Conservation (phyloP, 345 rosid species). For the Eucalyptus albens region DNA sequence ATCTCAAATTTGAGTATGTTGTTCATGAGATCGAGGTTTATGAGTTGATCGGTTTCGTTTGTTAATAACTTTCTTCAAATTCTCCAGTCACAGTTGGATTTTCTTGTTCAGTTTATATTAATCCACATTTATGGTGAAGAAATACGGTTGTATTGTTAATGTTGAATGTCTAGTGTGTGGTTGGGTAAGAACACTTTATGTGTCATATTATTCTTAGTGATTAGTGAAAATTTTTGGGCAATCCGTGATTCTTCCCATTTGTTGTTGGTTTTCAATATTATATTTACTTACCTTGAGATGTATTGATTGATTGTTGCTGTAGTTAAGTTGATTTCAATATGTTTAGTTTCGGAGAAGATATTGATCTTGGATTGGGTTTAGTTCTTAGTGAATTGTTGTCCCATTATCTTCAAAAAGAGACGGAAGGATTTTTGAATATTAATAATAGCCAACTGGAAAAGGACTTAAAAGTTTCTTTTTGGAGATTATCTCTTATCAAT, state of each 20-base stretch:
- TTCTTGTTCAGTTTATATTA: too few relatives aligned
- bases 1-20: too few relatives aligned
- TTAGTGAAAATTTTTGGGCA: too few relatives aligned
- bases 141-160: rapidly evolving
- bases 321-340: rapidly evolving
- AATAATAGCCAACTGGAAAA: not conserved
- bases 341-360: too few relatives aligned
- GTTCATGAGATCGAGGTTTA: rapidly evolving
- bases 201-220: too few relatives aligned
- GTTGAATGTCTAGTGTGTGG: rapidly evolving
- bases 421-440: rapidly evolving
- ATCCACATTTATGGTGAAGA: rapidly evolving
- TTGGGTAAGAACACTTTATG: too few relatives aligned
- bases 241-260: rapidly evolving
- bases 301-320: rapidly evolving
- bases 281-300: rapidly evolving
- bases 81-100: rapidly evolving
- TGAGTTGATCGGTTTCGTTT: too few relatives aligned
- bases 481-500: not conserved
- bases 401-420: rapidly evolving
- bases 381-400: rapidly evolving
- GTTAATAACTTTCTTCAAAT: too few relatives aligned
- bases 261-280: too few relatives aligned
- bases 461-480: rapidly evolving
- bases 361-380: too few relatives aligned